These are phyloP conservation scores for Solanum habrochaites DNA, from an alignment of 257 asterid species.

Conservation along the genomic window DNA sequence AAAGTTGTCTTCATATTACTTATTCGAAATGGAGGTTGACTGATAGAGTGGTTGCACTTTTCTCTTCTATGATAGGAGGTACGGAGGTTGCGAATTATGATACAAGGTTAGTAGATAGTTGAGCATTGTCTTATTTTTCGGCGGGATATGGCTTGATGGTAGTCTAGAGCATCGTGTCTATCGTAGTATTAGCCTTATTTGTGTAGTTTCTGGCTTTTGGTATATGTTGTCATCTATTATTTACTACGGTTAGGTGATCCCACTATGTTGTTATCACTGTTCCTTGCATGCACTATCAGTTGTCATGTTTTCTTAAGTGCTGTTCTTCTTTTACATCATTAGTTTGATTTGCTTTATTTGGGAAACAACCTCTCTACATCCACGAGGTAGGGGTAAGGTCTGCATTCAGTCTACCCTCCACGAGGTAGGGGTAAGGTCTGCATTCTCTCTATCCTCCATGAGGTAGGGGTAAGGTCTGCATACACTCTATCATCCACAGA, in stretches of 20 bases:
- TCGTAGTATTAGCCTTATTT: background rate
- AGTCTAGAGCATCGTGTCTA: background rate
- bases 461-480: background rate
- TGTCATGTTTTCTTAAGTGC: too few relatives aligned
- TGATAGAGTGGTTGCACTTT: background rate
- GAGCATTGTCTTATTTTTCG: background rate
- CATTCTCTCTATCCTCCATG: background rate
- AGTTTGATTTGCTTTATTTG: background rate
- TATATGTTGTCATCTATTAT: background rate
- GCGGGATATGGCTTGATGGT: background rate
- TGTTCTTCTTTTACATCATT: background rate
- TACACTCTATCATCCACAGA: background rate
- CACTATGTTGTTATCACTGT: background rate
- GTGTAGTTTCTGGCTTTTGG: background rate
- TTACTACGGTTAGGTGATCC: background rate
- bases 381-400: background rate
- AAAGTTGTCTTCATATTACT: background rate
- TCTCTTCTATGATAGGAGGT: background rate
- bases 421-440: background rate
- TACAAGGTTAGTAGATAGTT: background rate
- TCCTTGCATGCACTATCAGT: background rate
- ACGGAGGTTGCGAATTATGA: background rate
- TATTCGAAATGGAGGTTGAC: background rate
- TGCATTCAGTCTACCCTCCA: background rate
- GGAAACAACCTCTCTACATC: background rate